Conservation (phyloP, 2,329 filamentous ascomycete species). For the Didymella exigua region DNA sequence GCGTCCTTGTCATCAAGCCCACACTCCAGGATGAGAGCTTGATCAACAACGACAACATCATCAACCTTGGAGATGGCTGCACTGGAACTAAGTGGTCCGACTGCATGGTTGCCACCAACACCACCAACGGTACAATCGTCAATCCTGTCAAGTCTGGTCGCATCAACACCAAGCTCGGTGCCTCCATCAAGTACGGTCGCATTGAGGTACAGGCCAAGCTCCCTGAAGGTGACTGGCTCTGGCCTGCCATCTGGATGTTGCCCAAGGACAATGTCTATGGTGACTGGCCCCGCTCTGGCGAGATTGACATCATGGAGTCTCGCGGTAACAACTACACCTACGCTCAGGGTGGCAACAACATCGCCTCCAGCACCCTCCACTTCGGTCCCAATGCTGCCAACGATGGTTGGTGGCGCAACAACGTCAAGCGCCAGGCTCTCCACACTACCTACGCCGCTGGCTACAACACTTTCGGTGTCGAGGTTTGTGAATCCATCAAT, state of each 20-base stretch:
- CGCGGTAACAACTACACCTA: slow-evolving; percentile 84
- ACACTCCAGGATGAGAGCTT: slow-evolving; percentile 73
- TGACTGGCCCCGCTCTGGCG: slow-evolving; percentile 76
- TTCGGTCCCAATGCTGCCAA: slow-evolving; percentile 76
- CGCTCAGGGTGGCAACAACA: slow-evolving; percentile 77
- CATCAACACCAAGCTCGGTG: slow-evolving; percentile 74
- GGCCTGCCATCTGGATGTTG: slow-evolving; percentile 93
- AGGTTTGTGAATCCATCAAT: slow-evolving; percentile 47
- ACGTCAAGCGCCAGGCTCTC: slow-evolving; percentile 74
- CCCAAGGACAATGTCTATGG: slow-evolving; percentile 75
- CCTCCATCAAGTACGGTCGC: slow-evolving; percentile 77
- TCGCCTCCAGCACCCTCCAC: slow-evolving; percentile 78
- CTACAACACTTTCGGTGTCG: slow-evolving; percentile 79
- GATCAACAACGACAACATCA: slow-evolving; percentile 68
- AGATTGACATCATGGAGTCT: slow-evolving; percentile 82
- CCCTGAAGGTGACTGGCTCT: slow-evolving; percentile 81
- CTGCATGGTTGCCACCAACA: slow-evolving; percentile 76
- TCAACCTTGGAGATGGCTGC: slow-evolving; percentile 74
- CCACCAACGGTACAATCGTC: slow-evolving; percentile 76
- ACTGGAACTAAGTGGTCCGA: slow-evolving; percentile 64
- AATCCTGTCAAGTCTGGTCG: slow-evolving; percentile 79
- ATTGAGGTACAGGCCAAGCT: slow-evolving; percentile 80
- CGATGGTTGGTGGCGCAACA: slow-evolving; percentile 84
- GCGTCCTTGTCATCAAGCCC: slow-evolving; percentile 74
- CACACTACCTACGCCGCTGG: slow-evolving; percentile 73